Percentiles rank a stretch among this genome's conserved stretches.
These are phyloP conservation scores for Closterium sp. DNA, from an alignment of 139 green algal genomes.

Conservation along the genomic window DNA sequence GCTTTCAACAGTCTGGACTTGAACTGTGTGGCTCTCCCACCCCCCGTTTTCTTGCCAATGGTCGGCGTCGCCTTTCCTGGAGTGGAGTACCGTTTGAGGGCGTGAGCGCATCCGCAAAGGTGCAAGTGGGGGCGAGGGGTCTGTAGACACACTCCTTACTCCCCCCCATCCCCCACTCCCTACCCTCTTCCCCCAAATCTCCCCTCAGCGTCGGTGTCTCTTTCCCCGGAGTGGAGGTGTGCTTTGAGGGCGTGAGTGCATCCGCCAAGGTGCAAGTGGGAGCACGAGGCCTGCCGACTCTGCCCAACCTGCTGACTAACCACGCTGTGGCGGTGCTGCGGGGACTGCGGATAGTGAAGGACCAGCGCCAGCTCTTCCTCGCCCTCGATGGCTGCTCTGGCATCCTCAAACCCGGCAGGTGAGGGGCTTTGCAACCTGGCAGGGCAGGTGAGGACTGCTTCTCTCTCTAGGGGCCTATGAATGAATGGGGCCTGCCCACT, in stretches of 20 bases:
- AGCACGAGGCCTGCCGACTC: slow-evolving; percentile 38
- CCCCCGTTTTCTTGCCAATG: background rate
- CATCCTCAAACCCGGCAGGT: slow-evolving; percentile 21
- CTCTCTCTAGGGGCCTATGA: no score
- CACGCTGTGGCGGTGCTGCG: slow-evolving; percentile 26
- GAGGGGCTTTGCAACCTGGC: no score
- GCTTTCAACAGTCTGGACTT: no score
- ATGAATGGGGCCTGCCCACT: no score
- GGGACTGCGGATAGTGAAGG: background rate
- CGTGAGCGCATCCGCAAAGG: slow-evolving; percentile 12
- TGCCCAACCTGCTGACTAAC: slow-evolving; percentile 55
- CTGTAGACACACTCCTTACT: no score
- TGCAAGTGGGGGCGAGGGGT: no score
- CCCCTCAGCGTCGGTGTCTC: slow-evolving; percentile 49
- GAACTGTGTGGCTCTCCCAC: no score
- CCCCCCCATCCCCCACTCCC: no score
- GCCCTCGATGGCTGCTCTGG: background rate
- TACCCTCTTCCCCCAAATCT: background rate
- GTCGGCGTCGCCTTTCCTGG: background rate
- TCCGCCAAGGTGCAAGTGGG: slow-evolving; percentile 47
- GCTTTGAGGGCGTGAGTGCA: slow-evolving; percentile 45
- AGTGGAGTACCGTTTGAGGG: slow-evolving; percentile 34
- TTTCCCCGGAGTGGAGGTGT: slow-evolving; percentile 52
- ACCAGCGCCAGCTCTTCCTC: background rate
- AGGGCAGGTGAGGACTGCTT: no score